phyloP scores from a whole-genome alignment of 2,329 filamentous ascomycete species.

The Myriosclerotinia scirpicola region DNA sequence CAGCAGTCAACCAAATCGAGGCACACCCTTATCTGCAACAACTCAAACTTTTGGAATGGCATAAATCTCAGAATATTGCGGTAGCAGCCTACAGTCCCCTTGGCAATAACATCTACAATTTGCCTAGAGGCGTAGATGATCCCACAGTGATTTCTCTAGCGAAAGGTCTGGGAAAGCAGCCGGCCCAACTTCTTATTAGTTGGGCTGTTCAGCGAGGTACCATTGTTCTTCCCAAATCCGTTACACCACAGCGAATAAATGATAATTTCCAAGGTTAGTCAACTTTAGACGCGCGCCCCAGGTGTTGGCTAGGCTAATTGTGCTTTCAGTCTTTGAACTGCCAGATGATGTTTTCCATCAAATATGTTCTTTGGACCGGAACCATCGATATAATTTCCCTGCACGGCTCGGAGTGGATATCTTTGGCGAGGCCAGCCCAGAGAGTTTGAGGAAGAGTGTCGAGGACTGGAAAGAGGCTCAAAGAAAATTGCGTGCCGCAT shows the following conservation, averaged over 20 bases:
- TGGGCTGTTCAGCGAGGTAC: slow-evolving; percentile 56
- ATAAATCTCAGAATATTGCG: slow-evolving; percentile 57
- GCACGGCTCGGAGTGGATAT: slow-evolving; percentile 46
- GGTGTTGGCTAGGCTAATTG: neutral
- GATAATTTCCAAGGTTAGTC: slow-evolving; percentile 45
- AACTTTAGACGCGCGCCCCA: neutral
- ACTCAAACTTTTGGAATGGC: slow-evolving; percentile 55
- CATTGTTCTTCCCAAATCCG: slow-evolving; percentile 55
- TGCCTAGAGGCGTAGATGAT: slow-evolving; percentile 49
- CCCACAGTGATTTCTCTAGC: slow-evolving; percentile 53
- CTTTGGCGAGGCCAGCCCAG: slow-evolving; percentile 45
- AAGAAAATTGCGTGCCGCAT: slow-evolving; percentile 11
- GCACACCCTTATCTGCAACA: slow-evolving; percentile 68
- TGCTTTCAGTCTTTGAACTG: slow-evolving; percentile 43
- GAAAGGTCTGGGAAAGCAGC: slow-evolving; percentile 51
- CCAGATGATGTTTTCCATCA: slow-evolving; percentile 43
- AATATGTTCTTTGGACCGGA: slow-evolving; percentile 44
- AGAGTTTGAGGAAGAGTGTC: slow-evolving; percentile 42
- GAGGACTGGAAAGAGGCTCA: slow-evolving; percentile 33
- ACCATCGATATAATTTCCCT: slow-evolving; percentile 48
- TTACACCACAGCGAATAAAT: slow-evolving; percentile 52
- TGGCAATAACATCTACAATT: slow-evolving; percentile 53
- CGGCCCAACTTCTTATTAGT: slow-evolving; percentile 54
- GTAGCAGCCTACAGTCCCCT: slow-evolving; percentile 66
- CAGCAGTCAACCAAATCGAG: slow-evolving; percentile 68